Base-by-base conservation (phyloP, 2,329 filamentous ascomycete genomes). In the Chaetothyriales sp. region DNA sequence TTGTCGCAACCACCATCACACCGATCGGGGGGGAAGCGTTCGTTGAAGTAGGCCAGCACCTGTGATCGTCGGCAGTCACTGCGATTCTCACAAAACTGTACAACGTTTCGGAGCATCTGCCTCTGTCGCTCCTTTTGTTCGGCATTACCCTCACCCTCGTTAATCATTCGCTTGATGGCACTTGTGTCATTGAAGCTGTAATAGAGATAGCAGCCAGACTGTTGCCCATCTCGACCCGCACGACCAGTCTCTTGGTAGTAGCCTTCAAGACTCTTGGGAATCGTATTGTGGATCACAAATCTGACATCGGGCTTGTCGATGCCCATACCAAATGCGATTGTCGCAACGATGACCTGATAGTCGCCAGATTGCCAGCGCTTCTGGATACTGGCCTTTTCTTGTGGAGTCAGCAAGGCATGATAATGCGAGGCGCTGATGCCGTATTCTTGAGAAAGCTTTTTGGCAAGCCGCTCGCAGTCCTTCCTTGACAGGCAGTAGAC, bases 311-410 rank as follows among this genome's bases (percentile, higher is more conserved):
- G 80, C 67, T 98, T 98, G 72, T 98, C 92, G 58, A 98, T 98
- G n/a, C 92, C 92, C 92, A 98, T 98, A 5, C 92, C 92, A 65
- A 98, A 98, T 20, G 92, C 92, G 66, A 98, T 97, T 0, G 92
- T 98, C 18, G 92, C 94, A 48, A 98, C 92, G 44, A 98, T 94
- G 33, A 98, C 86, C 60, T 95, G 85, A 62, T 83, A 78, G 49
- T 74, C 70, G 5, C 89, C 88, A 44, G 70, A 72, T 66, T 98
- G 92, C 92, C 92, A 98, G 28, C 81, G 68, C 54, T 77, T 77
- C 66, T 97, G 90, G 4, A 92, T 77, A 5, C 75, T 66, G 1
- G 76, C 74, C 65, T 90, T 90, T 49, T 85, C 78, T 4, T 77
- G 70, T 0, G 83, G 65, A 1, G 80, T 71, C 69, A 98, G 81